These are phyloP conservation scores for Solanum medicagineum DNA, from an alignment of 257 asterid genomes.

Conservation along the genomic window DNA sequence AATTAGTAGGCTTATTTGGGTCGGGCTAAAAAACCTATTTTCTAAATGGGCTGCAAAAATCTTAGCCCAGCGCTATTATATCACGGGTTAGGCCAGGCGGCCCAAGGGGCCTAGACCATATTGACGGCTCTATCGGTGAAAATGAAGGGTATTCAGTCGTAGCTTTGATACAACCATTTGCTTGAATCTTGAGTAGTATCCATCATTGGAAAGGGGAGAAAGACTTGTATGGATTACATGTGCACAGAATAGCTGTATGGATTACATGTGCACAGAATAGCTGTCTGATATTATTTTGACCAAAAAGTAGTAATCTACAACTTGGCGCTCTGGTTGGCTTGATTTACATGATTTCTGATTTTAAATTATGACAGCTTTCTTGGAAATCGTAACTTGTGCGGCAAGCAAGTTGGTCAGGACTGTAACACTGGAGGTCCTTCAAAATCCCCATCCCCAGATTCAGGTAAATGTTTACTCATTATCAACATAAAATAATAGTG, in stretches of 20 bases:
- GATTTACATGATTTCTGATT: not conserved
- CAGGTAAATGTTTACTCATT: conserved; percentile 30
- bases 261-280: not conserved
- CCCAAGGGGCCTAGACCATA: too few species aligned
- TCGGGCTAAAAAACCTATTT: too few species aligned
- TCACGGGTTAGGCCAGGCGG: too few species aligned
- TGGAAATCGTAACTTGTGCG: conserved; percentile 91
- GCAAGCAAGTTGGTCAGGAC: conserved; percentile 42
- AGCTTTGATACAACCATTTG: not conserved
- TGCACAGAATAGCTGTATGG: not conserved
- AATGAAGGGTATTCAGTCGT: not conserved
- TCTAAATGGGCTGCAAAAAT: too few species aligned
- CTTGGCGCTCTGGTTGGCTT: not conserved
- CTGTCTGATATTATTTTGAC: not conserved
- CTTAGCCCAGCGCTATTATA: too few species aligned
- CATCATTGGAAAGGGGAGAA: not conserved
- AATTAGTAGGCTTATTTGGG: too few species aligned
- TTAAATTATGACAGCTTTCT: conserved; percentile 44
- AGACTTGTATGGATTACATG: not conserved
- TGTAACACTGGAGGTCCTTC: conserved; percentile 52
- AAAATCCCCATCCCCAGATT: conserved; percentile 22
- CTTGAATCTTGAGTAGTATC: not conserved
- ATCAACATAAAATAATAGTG: not conserved
- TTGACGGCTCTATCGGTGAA: not conserved
- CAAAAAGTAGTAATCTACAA: not conserved